Percentiles rank a stretch among this genome's conserved stretches.
phyloP scores from a whole-genome alignment of 108 stramenopile genomes.

The Skeletonema costatum region DNA sequence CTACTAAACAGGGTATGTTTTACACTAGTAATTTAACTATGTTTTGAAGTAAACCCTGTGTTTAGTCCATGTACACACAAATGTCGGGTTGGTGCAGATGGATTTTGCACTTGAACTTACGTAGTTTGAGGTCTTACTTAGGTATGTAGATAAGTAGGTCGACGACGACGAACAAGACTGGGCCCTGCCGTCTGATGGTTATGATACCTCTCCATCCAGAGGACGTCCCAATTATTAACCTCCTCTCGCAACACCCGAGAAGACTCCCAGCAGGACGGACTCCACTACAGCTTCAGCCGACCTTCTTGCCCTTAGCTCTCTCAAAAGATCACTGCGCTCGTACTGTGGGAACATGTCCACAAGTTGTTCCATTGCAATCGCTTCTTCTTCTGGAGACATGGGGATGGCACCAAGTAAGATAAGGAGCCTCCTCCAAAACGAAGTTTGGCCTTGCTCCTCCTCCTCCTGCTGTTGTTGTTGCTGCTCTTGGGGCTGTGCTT shows the following conservation, averaged over 20 bases:
- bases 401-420: conserved; percentile 63
- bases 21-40: too few relatives aligned
- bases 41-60: too few relatives aligned
- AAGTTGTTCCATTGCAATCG: conserved; percentile 62
- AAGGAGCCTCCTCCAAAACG: conserved; percentile 66
- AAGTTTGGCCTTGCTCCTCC: conserved; percentile 33
- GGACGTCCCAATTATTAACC: not conserved
- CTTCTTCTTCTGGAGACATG: conserved; percentile 84
- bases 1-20: too few relatives aligned
- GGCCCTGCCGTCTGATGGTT: too few relatives aligned
- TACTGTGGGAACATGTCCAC: conserved; percentile 83
- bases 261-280: conserved; percentile 60
- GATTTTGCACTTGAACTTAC: too few relatives aligned
- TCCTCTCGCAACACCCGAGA: conserved; percentile 57
- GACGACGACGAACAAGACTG: too few relatives aligned
- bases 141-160: too few relatives aligned
- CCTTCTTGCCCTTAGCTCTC: conserved; percentile 67
- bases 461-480: conserved; percentile 19
- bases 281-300: conserved; percentile 80
- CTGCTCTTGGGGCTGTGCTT: conserved; percentile 16
- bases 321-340: conserved; percentile 68
- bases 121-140: too few relatives aligned
- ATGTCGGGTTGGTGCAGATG: too few relatives aligned
- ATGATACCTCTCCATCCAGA: not conserved
- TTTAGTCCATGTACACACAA: too few relatives aligned